Evolutionary conservation across 2,329 filamentous ascomycete species (phyloP), one percentile per base, ranked within the genome.

Genomic region (Monilinia aucupariae): DNA sequence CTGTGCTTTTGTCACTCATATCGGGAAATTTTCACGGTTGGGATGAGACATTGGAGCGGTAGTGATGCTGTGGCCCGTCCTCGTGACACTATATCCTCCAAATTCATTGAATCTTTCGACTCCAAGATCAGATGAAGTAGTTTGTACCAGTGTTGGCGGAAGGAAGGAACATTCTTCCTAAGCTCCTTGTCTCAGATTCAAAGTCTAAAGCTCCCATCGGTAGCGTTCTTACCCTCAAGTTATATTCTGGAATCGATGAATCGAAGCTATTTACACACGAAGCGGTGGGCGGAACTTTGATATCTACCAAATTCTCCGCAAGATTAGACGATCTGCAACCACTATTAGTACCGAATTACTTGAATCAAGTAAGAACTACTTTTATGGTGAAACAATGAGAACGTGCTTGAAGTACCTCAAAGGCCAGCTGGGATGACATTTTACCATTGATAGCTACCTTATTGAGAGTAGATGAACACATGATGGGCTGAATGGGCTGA

Each of bases 121-220:
- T 15, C n/a, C 49, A 34, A 30, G 27, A 55, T 47, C 22, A 55
- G 22, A 45, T 45, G 50, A 2, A 37, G 34, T 15, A 7, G 22
- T 48, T n/a, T 47, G 59, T 45, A 45, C 37, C 32, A 55, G 39
- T 30, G 30, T 55, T 27, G 17, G 20, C 59, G 41, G 50, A 47
- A 47, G 59, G 41, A 61, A 61, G 50, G 59, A 61, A 61, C 59
- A 48, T 61, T 55, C 59, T 48, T 55, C 50, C 59, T 47, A 55
- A 55, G 22, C 37, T 61, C 59, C 59, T 48, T 61, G 50, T 55
- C 59, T 61, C 30, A 48, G 50, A 54, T 47, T 47, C n/a, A 54
- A 56, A 55, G 59, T 54, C 41, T 53, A 61, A 61, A 53, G 41
- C 30, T 34, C 37, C 41, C 41, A 12, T 45, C 39, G 22, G 50